These are phyloP conservation scores for Infundibulicybe gibba DNA, from an alignment of 768 basidiomycete species.

Conservation along the genomic window DNA sequence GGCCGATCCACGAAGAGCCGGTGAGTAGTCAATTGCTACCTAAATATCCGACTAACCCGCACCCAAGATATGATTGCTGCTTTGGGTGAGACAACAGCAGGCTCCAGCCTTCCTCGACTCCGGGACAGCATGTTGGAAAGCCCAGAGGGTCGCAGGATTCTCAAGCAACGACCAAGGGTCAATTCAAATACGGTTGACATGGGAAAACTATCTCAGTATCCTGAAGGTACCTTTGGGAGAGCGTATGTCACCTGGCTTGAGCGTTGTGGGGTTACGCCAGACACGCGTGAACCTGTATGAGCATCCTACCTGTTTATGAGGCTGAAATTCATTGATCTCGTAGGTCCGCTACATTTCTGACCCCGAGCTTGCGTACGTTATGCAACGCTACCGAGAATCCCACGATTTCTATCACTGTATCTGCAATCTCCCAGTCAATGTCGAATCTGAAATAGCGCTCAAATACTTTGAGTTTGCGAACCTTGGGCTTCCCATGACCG, in stretches of 20 bases:
- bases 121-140: conserved; percentile 76
- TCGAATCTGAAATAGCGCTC: conserved; percentile 88
- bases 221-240: conserved; percentile 80
- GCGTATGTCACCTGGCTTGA: conserved; percentile 91
- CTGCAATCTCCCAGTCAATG: conserved; percentile 82
- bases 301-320: background rate
- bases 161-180: conserved; percentile 81
- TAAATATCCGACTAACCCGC: conserved; percentile 1
- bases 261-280: conserved; percentile 85
- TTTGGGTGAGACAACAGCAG: conserved; percentile 89
- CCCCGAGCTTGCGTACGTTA: conserved; percentile 94
- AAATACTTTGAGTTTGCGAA: conserved; percentile 96
- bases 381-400: conserved; percentile 97
- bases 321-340: background rate
- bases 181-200: conserved; percentile 76
- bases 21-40: conserved; percentile 39
- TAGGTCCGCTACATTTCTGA: conserved; percentile 95
- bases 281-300: conserved; percentile 84
- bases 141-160: conserved; percentile 78
- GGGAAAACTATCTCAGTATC: conserved; percentile 56
- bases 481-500: conserved; percentile 85
- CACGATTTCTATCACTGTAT: conserved; percentile 98
- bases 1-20: conserved; percentile 77
- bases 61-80: conserved; percentile 89
- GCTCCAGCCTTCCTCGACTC: conserved; percentile 68